Evolutionary conservation across 1,284 basidiomycete genomes (phyloP).

Genomic region (Rhodotorula sp.): DNA sequence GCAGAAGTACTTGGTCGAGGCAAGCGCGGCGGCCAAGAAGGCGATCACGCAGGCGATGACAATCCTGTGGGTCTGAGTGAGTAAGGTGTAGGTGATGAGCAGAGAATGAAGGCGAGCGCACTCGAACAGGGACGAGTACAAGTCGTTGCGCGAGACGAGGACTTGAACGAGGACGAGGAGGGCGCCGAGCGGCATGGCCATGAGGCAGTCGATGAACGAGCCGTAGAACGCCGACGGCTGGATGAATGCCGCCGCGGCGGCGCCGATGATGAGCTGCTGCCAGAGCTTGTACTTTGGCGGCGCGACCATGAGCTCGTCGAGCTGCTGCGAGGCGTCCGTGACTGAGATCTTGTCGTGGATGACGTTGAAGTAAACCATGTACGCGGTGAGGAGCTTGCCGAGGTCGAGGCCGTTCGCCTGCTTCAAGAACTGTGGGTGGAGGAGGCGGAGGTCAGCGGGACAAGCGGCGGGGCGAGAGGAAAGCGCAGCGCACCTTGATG

Average conservation of each 20-base stretch:
- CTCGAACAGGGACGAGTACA: constrained; percentile 86
- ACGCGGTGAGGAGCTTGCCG: constrained; percentile 73
- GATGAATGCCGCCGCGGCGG: constrained; percentile 78
- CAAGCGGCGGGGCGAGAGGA: constrained; percentile 12
- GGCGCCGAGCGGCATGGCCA: constrained; percentile 76
- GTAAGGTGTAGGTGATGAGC: not conserved
- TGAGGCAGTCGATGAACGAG: constrained; percentile 76
- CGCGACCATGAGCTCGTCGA: constrained; percentile 72
- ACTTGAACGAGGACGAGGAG: constrained; percentile 75
- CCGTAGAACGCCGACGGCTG: constrained; percentile 62
- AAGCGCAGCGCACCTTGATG: constrained; percentile 59
- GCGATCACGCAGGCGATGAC: constrained; percentile 74
- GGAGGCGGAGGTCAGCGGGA: constrained; percentile 30
- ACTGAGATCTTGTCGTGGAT: constrained; percentile 68
- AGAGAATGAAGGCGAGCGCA: constrained; percentile 51
- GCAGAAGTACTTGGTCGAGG: constrained; percentile 72
- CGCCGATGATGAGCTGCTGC: constrained; percentile 74
- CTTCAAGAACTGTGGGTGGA: constrained; percentile 61
- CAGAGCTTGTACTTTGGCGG: constrained; percentile 60
- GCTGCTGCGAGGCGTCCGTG: constrained; percentile 69
- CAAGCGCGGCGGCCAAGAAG: constrained; percentile 75
- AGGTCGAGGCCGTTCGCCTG: constrained; percentile 74
- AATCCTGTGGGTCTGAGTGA: constrained; percentile 56
- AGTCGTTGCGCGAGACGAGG: constrained; percentile 66
- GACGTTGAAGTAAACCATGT: constrained; percentile 77